Conservation (phyloP, 371 early-diverging fungal species). For the Zopfochytrium polystomum region DNA sequence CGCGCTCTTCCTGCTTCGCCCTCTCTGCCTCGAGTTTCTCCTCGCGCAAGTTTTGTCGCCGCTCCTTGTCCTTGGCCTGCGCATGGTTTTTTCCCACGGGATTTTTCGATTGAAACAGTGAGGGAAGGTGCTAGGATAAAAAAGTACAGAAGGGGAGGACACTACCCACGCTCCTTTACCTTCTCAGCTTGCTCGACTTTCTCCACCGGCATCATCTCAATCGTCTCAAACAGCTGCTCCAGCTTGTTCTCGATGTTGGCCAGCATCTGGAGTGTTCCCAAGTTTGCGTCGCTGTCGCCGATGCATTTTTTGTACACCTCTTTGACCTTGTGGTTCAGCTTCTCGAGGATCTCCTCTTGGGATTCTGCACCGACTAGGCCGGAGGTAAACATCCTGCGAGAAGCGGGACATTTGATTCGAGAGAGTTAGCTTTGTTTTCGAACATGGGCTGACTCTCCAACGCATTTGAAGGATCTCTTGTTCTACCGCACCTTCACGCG, state of each 20-base stretch:
- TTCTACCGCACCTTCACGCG: no score
- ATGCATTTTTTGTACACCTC: conserved; percentile 50
- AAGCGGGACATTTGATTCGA: no score
- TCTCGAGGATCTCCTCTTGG: conserved; percentile 46
- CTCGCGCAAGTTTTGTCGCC: conserved; percentile 48
- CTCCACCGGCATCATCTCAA: conserved; percentile 53
- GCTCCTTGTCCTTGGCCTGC: conserved; percentile 53
- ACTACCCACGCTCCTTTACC: conserved; percentile 18
- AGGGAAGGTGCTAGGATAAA: background rate
- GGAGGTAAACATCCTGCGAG: conserved; percentile 35
- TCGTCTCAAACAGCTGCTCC: conserved; percentile 51
- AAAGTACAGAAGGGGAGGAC: background rate
- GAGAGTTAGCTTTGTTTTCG: background rate
- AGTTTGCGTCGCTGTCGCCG: conserved; percentile 49
- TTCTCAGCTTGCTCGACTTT: conserved; percentile 57
- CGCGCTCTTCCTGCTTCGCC: conserved; percentile 45
- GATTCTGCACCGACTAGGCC: conserved; percentile 42
- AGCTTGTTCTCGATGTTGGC: conserved; percentile 51
- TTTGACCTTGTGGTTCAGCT: conserved; percentile 47
- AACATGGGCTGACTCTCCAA: background rate
- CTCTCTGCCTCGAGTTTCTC: conserved; percentile 48
- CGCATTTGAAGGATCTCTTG: background rate
- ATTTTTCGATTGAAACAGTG: no score
- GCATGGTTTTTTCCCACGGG: background rate
- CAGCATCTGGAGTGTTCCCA: conserved; percentile 52